phyloP scores from a whole-genome alignment of 2,329 filamentous ascomycete species.

The Penicillium olsonii region DNA sequence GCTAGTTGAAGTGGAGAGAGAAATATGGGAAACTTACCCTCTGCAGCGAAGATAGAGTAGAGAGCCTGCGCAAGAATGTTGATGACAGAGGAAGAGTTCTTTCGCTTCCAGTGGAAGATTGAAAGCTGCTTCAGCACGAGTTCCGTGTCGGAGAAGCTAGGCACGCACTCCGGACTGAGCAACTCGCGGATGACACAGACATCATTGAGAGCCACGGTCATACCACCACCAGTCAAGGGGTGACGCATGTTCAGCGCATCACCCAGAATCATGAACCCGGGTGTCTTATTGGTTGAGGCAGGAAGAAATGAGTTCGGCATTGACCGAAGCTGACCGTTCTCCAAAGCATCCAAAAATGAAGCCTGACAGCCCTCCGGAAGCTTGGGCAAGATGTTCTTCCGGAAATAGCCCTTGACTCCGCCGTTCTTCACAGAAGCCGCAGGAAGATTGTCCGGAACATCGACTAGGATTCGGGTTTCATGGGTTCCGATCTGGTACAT shows the following conservation, averaged over 20 bases:
- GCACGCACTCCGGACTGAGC: conserved; percentile 68
- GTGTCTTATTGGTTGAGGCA: conserved; percentile 68
- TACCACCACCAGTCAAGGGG: conserved; percentile 92
- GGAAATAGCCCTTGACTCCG: conserved; percentile 81
- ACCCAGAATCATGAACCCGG: conserved; percentile 78
- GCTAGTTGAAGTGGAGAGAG: background rate
- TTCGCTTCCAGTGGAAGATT: conserved; percentile 83
- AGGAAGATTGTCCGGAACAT: conserved; percentile 77
- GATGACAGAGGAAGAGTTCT: conserved; percentile 80
- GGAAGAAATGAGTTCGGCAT: conserved; percentile 98
- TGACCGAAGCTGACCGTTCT: conserved; percentile 74
- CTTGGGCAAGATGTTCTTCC: conserved; percentile 74
- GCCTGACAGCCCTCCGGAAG: conserved; percentile 73
- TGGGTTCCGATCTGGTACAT: conserved; percentile 96
- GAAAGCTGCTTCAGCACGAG: conserved; percentile 69
- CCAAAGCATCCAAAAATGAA: conserved; percentile 73
- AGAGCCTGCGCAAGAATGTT: conserved; percentile 97
- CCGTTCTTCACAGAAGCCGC: conserved; percentile 72
- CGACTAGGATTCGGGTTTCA: conserved; percentile 87
- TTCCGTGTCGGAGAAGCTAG: conserved; percentile 66
- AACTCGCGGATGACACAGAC: conserved; percentile 75
- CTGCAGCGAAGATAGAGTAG: conserved; percentile 86
- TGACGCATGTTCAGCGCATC: conserved; percentile 99
- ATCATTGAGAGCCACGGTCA: conserved; percentile 97
- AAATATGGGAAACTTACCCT: conserved; percentile 48